Base-by-base conservation (phyloP, 306 rosid species). In the Purshia tridentata region DNA sequence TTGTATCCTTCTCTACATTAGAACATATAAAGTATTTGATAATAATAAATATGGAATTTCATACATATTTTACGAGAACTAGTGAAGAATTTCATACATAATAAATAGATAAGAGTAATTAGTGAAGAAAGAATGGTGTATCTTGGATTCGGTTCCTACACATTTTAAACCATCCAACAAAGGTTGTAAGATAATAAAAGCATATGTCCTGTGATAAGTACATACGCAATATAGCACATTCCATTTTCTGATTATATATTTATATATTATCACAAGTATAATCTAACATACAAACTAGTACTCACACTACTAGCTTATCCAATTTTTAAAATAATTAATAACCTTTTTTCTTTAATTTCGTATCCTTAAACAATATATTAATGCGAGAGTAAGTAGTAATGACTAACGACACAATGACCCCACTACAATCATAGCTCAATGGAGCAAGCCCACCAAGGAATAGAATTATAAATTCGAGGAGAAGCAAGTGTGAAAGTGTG, bases 361-460 rank as follows among this genome's bases (percentile, higher is more conserved):
- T 23, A 58, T 58, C 64, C 64, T 58, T 42, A 46, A 45, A 35
- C 39, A 40, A 53, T 52, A 29, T 1, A 29, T 29, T 29, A 29
- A 29, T 29, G 35, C 29, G 29, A 23, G 29, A n/a, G n/a, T n/a
- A n/a, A n/a, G n/a, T n/a, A n/a, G n/a, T 52, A 59, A 49, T 29
- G 35, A 29, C 35, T 14, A 19, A 13, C 42, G 65, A 4, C 40
- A 20, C 18, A 54, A 41, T 72, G 81, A 50, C 19, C 75, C 71
- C 59, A 5, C 48, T 73, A 22, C 19, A 69, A 60, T 77, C 74
- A 81, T 72, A 18, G 6, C 52, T 53, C 14, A 8, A 52, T 11
- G 62, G 71, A 68, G 77, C 73, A 82, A 63, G 20, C 66, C 70
- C 82, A 77, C 74, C 53, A 50, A 9, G 52, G 47, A 72, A 70